A percentile compares a stretch with the other conserved stretches of the same genome.
Evolutionary conservation across 1,284 basidiomycete species (phyloP).

Genomic region (Leccinum fuscescens): DNA sequence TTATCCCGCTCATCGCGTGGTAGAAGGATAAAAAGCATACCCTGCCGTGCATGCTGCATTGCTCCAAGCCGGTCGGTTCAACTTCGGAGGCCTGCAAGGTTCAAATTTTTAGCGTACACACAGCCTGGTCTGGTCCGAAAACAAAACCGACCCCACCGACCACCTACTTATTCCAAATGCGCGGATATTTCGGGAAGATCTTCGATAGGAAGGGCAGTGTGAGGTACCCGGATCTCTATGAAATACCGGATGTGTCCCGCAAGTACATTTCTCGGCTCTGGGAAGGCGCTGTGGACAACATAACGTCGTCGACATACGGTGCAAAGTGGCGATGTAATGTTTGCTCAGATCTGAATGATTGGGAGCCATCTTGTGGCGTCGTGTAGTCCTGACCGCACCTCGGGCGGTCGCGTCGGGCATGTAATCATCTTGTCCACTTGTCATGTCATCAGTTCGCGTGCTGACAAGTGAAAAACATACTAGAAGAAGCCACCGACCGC

Average conservation of each 20-base stretch:
- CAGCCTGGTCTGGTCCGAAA: background rate
- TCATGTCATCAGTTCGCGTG: slow-evolving; percentile 6
- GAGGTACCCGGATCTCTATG: slow-evolving; percentile 6
- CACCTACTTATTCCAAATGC: background rate
- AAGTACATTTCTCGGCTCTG: slow-evolving; percentile 2
- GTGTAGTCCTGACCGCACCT: background rate
- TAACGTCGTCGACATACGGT: slow-evolving; percentile 1
- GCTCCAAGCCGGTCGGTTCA: background rate
- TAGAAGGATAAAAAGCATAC: background rate
- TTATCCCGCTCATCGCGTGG: background rate
- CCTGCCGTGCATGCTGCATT: background rate
- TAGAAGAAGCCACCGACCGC: slow-evolving; percentile 4
- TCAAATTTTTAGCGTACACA: background rate
- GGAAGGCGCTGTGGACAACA: background rate
- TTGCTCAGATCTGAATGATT: background rate
- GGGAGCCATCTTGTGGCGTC: background rate
- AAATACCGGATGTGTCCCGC: slow-evolving; percentile 4
- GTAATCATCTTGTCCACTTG: background rate
- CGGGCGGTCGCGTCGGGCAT: background rate
- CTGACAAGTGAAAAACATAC: slow-evolving; percentile 7
- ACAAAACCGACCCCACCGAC: background rate
- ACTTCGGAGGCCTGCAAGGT: background rate
- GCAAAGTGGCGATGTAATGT: background rate
- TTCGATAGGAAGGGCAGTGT: background rate
- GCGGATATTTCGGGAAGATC: slow-evolving; percentile 2